These are phyloP conservation scores for Colletotrichum musae DNA, from an alignment of 2,329 filamentous ascomycete species.

Conservation along the genomic window DNA sequence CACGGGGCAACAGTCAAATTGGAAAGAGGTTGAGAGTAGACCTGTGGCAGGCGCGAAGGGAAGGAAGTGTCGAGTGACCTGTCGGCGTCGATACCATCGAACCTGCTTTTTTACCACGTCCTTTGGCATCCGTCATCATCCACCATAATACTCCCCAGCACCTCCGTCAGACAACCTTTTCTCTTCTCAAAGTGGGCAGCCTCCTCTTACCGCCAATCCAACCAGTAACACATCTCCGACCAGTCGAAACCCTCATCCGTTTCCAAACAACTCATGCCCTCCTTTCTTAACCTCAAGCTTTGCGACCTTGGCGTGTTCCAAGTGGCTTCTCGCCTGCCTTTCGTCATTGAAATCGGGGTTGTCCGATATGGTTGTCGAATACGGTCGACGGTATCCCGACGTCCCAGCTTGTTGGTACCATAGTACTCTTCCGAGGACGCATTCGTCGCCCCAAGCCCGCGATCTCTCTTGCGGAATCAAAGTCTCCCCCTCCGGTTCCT, in stretches of 20 bases:
- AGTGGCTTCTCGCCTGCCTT: not conserved
- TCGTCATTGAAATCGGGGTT: not conserved
- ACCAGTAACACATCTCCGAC: not conserved
- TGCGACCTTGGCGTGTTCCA: not conserved
- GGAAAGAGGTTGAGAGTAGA: too few species aligned
- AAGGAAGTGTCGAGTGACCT: not conserved
- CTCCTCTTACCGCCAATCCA: not conserved
- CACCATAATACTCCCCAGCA: not conserved
- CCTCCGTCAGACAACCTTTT: not conserved
- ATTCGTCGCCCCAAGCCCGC: not conserved
- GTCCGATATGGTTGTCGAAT: not conserved
- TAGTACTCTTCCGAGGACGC: constrained; percentile 1
- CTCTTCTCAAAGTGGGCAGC: not conserved
- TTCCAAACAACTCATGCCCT: not conserved
- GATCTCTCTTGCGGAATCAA: not conserved
- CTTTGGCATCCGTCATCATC: not conserved
- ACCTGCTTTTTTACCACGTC: not conserved
- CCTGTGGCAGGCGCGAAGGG: too few species aligned
- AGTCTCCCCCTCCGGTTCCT: not conserved
- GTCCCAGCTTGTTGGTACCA: not conserved
- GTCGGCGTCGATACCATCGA: too few species aligned
- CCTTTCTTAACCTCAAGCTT: not conserved
- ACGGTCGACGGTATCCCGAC: not conserved
- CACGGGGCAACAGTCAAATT: too few species aligned
- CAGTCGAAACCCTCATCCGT: not conserved